Conservation (phyloP, 805 yeast genomes). For the Lipomyces sp. region DNA sequence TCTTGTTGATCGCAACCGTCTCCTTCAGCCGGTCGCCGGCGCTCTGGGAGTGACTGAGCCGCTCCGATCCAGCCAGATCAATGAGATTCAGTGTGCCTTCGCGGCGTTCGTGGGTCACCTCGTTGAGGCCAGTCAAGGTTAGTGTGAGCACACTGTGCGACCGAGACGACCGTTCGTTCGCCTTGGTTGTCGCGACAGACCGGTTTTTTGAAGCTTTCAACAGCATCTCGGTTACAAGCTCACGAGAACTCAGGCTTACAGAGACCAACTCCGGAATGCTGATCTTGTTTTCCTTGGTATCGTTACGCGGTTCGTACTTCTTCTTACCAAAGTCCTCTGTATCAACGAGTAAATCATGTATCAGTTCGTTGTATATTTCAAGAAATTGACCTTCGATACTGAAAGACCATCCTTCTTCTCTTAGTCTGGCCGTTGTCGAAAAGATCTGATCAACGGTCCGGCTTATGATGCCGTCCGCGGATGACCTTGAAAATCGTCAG, state of each 20-base stretch:
- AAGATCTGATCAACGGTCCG: slow-evolving; percentile 70
- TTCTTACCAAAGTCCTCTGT: slow-evolving; percentile 30
- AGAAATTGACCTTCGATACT: slow-evolving; percentile 68
- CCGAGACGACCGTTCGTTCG: slow-evolving; percentile 83
- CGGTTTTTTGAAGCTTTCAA: slow-evolving; percentile 57
- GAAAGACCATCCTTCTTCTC: slow-evolving; percentile 61
- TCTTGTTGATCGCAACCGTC: slow-evolving; percentile 84
- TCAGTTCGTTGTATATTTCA: slow-evolving; percentile 83
- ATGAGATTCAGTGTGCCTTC: slow-evolving; percentile 71
- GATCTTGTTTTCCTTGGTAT: slow-evolving; percentile 52
- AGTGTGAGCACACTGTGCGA: slow-evolving; percentile 83
- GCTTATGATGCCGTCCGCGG: slow-evolving; percentile 76
- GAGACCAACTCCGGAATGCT: slow-evolving; percentile 57
- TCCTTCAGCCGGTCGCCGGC: slow-evolving; percentile 78
- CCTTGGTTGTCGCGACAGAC: slow-evolving; percentile 74
- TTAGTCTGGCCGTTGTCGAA: slow-evolving; percentile 47
- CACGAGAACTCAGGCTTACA: slow-evolving; percentile 46
- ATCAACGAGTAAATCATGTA: slow-evolving; percentile 60
- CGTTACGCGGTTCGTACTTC: slow-evolving; percentile 72
- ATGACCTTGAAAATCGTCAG: slow-evolving; percentile 42
- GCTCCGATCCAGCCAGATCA: slow-evolving; percentile 93
- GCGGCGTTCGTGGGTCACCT: slow-evolving; percentile 46
- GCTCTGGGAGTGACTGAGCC: slow-evolving; percentile 70
- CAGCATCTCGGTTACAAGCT: slow-evolving; percentile 52
- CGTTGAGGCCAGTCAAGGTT: slow-evolving; percentile 53